Evolutionary conservation across 192 early-diverging fungal species (phyloP), one percentile per base, ranked within the genome.

Genomic region (Backusella liffmaniae): DNA sequence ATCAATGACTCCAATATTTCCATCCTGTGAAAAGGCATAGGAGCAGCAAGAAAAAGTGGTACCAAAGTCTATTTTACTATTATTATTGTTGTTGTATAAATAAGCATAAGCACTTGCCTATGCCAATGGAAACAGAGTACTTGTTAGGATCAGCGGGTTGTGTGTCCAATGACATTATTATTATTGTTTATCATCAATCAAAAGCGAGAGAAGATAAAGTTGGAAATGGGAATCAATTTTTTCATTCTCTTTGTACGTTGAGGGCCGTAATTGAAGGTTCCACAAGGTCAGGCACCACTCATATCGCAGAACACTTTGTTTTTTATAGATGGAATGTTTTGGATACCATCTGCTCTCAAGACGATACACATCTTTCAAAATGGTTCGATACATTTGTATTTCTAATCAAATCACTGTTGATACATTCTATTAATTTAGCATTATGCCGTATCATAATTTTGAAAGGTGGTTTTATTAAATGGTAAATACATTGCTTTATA

Each of bases 1-100:
- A 70, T 87, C 86, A 29, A 81, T 70, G 18, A 85, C 78, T 65
- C 83, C 80, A 49, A 79, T 78, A 29, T 34, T 53, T 26, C 66
- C 65, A 37, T 85, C 81, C 39, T 83, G 76, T 18, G 81, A 82
- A 73, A 85, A 83, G 10, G 83, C 80, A 73, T 87, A 85, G 13
- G 80, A 81, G 30, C 81, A 81, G 5, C 86, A 82, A 5, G 85
- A 86, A 59, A 83, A 86, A 15, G 85, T 83, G 5, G 82, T 86
- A 34, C 82, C 79, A 73, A 84, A 83, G 66, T 37, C 49, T 74
- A 59, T 15, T 30, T 12, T 10, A 35, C 4, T 49, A 36, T 36
- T 36, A 37, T 5, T 37, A 37, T 37, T 37, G 9, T 9, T 37
- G 37, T 37, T 37, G 37, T 10, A 10, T 37, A 37, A 23, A 34